These are phyloP conservation scores for Salix exigua DNA, from an alignment of 345 rosid species.

Conservation along the genomic window DNA sequence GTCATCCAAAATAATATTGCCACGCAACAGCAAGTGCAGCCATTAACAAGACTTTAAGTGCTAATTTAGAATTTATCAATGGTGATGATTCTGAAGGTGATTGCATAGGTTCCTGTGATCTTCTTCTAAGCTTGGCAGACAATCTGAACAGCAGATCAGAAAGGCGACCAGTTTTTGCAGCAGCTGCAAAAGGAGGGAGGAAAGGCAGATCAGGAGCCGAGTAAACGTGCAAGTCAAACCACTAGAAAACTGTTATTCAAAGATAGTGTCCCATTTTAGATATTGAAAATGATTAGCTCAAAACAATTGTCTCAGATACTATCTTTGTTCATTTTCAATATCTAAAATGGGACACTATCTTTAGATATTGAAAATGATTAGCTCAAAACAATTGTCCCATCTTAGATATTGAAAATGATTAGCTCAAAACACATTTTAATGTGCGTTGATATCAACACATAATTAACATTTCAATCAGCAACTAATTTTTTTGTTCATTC, in stretches of 20 bases:
- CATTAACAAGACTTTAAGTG: slow-evolving; percentile 52
- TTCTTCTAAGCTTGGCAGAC: slow-evolving; percentile 58
- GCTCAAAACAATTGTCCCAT: not conserved
- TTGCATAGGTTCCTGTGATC: slow-evolving; percentile 26
- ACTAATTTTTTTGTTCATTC: not conserved
- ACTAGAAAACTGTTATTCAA: not conserved
- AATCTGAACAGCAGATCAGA: slow-evolving; percentile 43
- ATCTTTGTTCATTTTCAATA: too few relatives aligned
- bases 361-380: not conserved
- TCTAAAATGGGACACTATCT: too few relatives aligned
- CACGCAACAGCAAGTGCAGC: slow-evolving; percentile 63
- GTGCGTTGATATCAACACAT: not conserved
- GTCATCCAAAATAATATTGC: slow-evolving; percentile 49
- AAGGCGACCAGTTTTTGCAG: slow-evolving; percentile 35
- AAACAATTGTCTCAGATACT: not conserved
- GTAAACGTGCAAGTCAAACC: not conserved
- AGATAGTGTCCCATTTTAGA: not conserved
- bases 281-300: not conserved
- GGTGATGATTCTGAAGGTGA: slow-evolving; percentile 31
- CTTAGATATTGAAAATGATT: too few relatives aligned
- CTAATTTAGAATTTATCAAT: slow-evolving; percentile 38
- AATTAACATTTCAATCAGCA: not conserved
- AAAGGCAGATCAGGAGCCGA: not conserved
- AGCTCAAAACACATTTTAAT: not conserved
- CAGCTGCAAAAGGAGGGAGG: slow-evolving; percentile 38